Percentiles rank a stretch among this genome's conserved stretches.
Conservation (phyloP, 2,329 filamentous ascomycete species). For the Venturia carpophila region DNA sequence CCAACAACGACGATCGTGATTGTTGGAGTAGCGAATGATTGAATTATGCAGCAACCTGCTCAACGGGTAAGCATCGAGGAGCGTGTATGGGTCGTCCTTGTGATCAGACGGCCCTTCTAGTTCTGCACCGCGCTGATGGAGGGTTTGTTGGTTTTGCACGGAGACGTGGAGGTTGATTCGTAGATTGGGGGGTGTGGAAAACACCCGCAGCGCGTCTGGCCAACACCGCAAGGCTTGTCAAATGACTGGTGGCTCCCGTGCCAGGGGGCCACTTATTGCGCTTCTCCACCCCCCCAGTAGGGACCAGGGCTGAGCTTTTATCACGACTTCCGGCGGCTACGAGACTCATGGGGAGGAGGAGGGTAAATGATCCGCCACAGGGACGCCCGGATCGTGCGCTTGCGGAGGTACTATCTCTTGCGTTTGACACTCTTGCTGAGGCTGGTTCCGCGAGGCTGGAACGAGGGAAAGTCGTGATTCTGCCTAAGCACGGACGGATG, state of each 20-base stretch:
- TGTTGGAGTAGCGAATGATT: neutral
- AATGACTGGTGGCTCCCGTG: neutral
- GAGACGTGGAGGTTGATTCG: neutral
- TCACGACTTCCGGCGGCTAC: neutral
- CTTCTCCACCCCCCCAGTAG: neutral
- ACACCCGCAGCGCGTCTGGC: neutral
- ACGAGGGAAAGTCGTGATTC: neutral
- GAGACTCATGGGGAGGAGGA: neutral
- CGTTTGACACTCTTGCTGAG: neutral
- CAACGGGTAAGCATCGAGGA: neutral
- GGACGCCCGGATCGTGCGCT: neutral
- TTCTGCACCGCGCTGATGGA: neutral
- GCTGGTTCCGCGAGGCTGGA: neutral
- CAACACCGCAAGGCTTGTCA: neutral
- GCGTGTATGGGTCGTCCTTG: neutral
- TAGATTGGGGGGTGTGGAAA: neutral
- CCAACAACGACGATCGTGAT: neutral
- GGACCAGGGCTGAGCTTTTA: neutral
- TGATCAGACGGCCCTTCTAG: neutral
- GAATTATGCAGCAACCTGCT: neutral
- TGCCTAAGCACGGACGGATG: neutral
- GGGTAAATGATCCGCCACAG: neutral
- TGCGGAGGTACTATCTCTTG: neutral
- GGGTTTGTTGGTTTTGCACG: neutral
- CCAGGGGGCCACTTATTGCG: neutral